Base-by-base conservation (phyloP, 1,284 basidiomycete species). In the Cronartium quercuum region DNA sequence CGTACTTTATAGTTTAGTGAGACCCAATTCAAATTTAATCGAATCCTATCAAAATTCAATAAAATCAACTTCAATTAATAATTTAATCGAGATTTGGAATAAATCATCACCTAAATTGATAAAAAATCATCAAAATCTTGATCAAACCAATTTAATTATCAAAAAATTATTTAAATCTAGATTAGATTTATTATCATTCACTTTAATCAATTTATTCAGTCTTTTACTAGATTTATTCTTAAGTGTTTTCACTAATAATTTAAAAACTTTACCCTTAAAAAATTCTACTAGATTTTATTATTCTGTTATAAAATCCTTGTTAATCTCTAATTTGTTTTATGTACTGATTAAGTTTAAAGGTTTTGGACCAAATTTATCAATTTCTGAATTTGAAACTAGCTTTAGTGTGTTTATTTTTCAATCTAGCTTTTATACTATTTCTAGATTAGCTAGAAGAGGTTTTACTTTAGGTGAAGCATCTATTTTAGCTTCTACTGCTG, bases 391-490 rank as follows among this genome's bases (percentile, higher is more conserved):
- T 76, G 95, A 98, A 80, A 86, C 92, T 65, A 83, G 88, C 21
- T 84, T 90, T 12, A 86, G 87, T 29, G 88, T 92, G 0, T 81
- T 91, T 61, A 91, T 95, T 83, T 98, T 91, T 82, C 96, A 98
- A 81, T 89, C 92, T 78, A 89, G 91, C 60, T 84, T 98, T 68
- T 98, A 98, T 81, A 86, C 90, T 64, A 91, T 91, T 68, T 87
- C 96, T 65, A 87, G 95, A 29, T 85, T 99, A 41, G 95, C 94
- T 0, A 89, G 96, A 78, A 87, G 90, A 34, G 92, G 91, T 13
- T 95, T 98, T 82, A 98, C 95, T 0, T 85, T 98, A 1, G 96
- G 96, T 63, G 96, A 99, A 82, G 86, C 98, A 10, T 89, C 89
- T 21, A 84, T 97, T 29, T 90, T 96, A 15, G 89, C 90, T 47